Evolutionary conservation across 176 grass and related monocot species (phyloP).

Genomic region (Aegilops bicornis): DNA sequence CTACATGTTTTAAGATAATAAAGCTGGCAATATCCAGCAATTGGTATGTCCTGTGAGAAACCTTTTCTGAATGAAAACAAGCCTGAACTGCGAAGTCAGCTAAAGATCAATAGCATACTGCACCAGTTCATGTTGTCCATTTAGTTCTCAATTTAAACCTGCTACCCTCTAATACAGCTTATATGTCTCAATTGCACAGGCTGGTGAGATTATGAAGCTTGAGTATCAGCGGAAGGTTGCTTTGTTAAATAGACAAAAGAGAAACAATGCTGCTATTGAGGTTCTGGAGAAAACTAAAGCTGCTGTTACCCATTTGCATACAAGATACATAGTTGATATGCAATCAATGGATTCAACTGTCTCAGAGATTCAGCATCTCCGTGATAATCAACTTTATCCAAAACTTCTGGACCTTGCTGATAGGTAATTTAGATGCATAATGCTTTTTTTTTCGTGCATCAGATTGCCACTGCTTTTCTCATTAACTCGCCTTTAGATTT

Average conservation of each 20-base stretch:
- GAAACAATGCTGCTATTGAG: slow-evolving; percentile 62
- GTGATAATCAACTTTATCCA: slow-evolving; percentile 85
- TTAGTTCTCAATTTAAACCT: background rate
- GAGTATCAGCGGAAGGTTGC: slow-evolving; percentile 97
- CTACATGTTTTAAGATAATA: background rate
- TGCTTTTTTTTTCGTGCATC: background rate
- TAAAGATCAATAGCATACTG: slow-evolving; percentile 10
- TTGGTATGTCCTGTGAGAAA: background rate
- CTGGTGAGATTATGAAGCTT: slow-evolving; percentile 93
- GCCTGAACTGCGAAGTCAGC: background rate
- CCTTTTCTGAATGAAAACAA: background rate
- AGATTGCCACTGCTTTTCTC: background rate
- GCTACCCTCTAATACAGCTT: slow-evolving; percentile 20
- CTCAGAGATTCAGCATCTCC: slow-evolving; percentile 87
- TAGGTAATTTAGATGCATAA: slow-evolving; percentile 52
- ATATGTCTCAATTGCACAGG: slow-evolving; percentile 46
- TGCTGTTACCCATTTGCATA: slow-evolving; percentile 94
- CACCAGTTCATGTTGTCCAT: slow-evolving; percentile 3
- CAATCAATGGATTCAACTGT: slow-evolving; percentile 99
- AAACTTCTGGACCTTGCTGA: slow-evolving; percentile 76
- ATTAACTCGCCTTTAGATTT: background rate
- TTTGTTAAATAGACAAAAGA: slow-evolving; percentile 96
- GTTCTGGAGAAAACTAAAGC: slow-evolving; percentile 96
- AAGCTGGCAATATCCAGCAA: background rate
- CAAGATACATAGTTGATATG: slow-evolving; percentile 94